Evolutionary conservation across 208 protist species (phyloP), one percentile per base, ranked within the genome.

Genomic region (Leishmania amazonensis): DNA sequence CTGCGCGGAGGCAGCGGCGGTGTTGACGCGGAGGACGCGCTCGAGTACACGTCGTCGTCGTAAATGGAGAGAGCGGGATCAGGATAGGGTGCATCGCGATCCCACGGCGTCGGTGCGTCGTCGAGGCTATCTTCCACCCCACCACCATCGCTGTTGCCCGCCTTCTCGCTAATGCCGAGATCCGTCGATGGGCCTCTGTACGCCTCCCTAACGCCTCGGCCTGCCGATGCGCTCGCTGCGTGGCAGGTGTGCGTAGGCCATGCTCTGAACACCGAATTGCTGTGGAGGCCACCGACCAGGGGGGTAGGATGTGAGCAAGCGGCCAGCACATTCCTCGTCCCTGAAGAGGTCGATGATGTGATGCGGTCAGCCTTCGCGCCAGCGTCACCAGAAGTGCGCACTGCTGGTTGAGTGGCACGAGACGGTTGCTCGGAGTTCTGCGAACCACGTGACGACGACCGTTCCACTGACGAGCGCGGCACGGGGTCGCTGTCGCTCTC

Each of bases 21-120:
- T 4, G 65, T 80, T 5, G 81, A 76, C 35, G 75, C 81, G 15
- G 81, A 76, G 45, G 75, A 77, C 57, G 65, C 68, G n/a, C 64
- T 76, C 9, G 76, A 77, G 38, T 35, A 47, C 19, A 35, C 76
- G 8, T 51, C 15, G 49, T 54, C 60, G 76, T 15, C 79, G 47
- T 51, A 57, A 15, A 60, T n/a, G 21, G 35, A 38, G 72, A 78
- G 38, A 13, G 80, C 68, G 8, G 81, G 58, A n/a, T 57, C 58
- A 15, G 53, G 68, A 31, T 24, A 38, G 42, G 42, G 28, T 6
- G 67, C 17, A 38, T 70, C 60, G 28, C 19, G 4, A 57, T 31
- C 53, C 28, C 62, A 40, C 73, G 54, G 75, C 67, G 40, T 47
- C 21, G 80, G 45, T 9, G 54, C 49, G 21, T 42, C 62, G 8